Conservation (phyloP, 1,139 yeast species). For the Taphrina deformans region DNA sequence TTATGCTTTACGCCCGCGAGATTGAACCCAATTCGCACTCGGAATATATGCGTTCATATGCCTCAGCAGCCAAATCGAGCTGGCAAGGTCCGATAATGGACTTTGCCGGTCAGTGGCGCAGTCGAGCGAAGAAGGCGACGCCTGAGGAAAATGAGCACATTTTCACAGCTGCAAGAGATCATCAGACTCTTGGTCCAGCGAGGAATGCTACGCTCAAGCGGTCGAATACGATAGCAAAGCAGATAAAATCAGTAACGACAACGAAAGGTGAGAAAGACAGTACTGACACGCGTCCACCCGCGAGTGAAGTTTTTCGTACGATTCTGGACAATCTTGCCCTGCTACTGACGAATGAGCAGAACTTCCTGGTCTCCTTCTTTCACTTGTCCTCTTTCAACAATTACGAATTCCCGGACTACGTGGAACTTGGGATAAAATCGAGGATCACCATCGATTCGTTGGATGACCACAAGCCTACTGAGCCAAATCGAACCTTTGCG, state of each 20-base stretch:
- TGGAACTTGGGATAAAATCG: conserved; percentile 47
- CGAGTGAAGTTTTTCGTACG: conserved; percentile 37
- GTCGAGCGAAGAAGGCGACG: conserved; percentile 33
- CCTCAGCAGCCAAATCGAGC: conserved; percentile 41
- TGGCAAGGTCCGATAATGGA: conserved; percentile 43
- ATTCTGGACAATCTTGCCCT: conserved; percentile 46
- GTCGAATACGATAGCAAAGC: conserved; percentile 36
- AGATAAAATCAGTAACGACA: conserved; percentile 14
- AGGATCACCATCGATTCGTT: conserved; percentile 43
- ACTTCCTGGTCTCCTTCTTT: conserved; percentile 63
- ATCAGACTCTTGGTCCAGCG: conserved; percentile 13
- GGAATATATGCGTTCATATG: conserved; percentile 47
- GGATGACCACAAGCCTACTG: conserved; percentile 45
- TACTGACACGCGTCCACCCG: conserved; percentile 26
- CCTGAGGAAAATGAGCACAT: conserved; percentile 40
- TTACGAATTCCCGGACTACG: conserved; percentile 54
- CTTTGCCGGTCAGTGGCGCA: conserved; percentile 45
- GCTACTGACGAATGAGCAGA: conserved; percentile 61
- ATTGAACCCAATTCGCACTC: conserved; percentile 49
- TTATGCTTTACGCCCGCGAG: conserved; percentile 66
- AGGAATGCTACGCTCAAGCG: conserved; percentile 42
- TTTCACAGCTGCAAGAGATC: conserved; percentile 35
- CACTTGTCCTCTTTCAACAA: conserved; percentile 59
- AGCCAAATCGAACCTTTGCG: conserved; percentile 57
- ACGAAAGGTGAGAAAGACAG: conserved; percentile 38